Conservation (phyloP, 768 basidiomycete genomes). For the Coprinopsis sp. region DNA sequence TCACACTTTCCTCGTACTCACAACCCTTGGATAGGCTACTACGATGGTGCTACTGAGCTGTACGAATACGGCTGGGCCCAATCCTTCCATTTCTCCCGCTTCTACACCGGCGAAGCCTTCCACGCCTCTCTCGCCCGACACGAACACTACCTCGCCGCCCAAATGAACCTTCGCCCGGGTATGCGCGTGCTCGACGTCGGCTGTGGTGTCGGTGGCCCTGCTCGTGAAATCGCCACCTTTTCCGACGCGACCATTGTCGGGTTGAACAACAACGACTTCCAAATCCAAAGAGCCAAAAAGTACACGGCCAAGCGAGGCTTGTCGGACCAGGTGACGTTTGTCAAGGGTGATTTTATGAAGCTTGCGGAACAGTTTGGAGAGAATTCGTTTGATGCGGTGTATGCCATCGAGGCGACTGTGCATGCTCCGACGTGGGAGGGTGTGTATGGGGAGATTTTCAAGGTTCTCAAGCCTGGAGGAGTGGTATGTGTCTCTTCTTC, state of each 20-base stretch:
- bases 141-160: conserved; percentile 92
- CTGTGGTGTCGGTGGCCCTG: conserved; percentile 97
- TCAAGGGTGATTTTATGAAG: conserved; percentile 97
- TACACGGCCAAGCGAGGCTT: conserved; percentile 79
- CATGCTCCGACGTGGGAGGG: conserved; percentile 96
- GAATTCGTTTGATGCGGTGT: conserved; percentile 92
- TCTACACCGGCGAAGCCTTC: conserved; percentile 87
- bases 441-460: conserved; percentile 89
- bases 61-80: conserved; percentile 93
- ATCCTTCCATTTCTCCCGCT: conserved; percentile 96
- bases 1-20: neutral
- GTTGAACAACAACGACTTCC: conserved; percentile 95
- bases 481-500: conserved; percentile 51
- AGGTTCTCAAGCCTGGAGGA: conserved; percentile 94
- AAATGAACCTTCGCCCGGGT: conserved; percentile 79
- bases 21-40: conserved; percentile 61
- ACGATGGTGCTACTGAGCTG: conserved; percentile 92
- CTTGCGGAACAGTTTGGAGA: conserved; percentile 87
- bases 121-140: conserved; percentile 80
- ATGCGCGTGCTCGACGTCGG: conserved; percentile 98
- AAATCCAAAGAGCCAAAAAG: conserved; percentile 77
- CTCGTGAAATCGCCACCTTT: conserved; percentile 91
- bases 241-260: conserved; percentile 81
- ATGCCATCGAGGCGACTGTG: conserved; percentile 96
- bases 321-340: conserved; percentile 72